Evolutionary conservation across 441 rosid species (phyloP).

Genomic region (Bruguiera hainesii): DNA sequence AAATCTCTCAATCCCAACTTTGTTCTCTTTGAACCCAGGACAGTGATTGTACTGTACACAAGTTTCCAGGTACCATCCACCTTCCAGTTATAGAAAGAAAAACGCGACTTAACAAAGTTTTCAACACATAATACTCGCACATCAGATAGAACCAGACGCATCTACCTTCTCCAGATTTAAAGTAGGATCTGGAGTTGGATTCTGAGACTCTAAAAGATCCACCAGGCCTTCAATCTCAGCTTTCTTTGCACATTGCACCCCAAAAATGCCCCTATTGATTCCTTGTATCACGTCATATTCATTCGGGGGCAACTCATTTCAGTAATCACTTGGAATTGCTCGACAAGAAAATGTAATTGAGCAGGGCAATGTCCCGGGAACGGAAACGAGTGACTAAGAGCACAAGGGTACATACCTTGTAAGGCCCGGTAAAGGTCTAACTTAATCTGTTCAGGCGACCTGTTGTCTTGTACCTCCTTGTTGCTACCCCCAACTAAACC

Average conservation of each 20-base stretch:
- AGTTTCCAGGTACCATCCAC: constrained; percentile 80
- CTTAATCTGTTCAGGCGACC: constrained; percentile 42
- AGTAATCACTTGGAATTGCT: background rate
- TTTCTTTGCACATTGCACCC: constrained; percentile 59
- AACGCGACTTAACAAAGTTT: background rate
- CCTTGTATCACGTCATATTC: constrained; percentile 27
- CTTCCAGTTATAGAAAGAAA: constrained; percentile 34
- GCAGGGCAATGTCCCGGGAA: background rate
- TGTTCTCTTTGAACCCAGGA: constrained; percentile 71
- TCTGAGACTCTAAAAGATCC: constrained; percentile 62
- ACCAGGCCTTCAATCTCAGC: constrained; percentile 56
- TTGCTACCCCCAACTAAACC: constrained; percentile 27
- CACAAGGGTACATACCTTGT: constrained; percentile 38
- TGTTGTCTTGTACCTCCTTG: constrained; percentile 17
- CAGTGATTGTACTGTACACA: constrained; percentile 67
- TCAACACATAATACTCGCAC: background rate
- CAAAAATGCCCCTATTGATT: constrained; percentile 77
- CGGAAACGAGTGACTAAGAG: background rate
- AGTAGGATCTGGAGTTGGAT: constrained; percentile 75
- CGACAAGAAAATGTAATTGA: background rate
- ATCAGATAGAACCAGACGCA: background rate
- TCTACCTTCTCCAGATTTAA: constrained; percentile 53
- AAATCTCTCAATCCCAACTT: constrained; percentile 86
- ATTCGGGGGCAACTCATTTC: constrained; percentile 6
- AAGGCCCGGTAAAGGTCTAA: constrained; percentile 44